Evolutionary conservation across 2,329 filamentous ascomycete genomes (phyloP), one percentile per base, ranked within the genome.

Genomic region (Colletotrichum sp.): DNA sequence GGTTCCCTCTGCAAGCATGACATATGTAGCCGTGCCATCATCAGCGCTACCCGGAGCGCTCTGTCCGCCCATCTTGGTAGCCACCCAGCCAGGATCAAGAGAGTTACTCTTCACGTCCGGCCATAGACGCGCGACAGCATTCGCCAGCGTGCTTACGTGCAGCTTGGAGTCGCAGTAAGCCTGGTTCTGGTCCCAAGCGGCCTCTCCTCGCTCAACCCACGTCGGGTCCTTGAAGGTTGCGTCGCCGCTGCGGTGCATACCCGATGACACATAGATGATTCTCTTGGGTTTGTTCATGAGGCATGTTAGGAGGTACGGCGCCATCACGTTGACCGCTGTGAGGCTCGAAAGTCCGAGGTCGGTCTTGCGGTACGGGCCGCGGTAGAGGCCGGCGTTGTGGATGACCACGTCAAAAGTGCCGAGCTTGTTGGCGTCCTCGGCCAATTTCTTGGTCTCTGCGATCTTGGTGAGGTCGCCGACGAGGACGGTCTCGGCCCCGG

Each of bases 381-480:
- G 82, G 71, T 87, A 88, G 28, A 90, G 78, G 4, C 90, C 90
- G 0, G 91, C 91, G 76, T 92, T 92, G 84, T 92, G 90, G 21
- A 92, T 85, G 16, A 92, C 84, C 28, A 86, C 85, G 79, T 92
- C 91, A 79, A 90, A 92, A 0, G 85, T 83, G 0, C 88, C 89
- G 2, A 85, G 81, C 49, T 83, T 82, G 80, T 90, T 90, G 68
- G 89, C 87, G 68, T 90, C 84, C 13, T 83, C 80, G 2, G 91
- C 90, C 4, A 93, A 84, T 4, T 81, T 81, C 76, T 90, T 90
- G 6, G 85, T 90, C 66, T 89, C 88, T 8, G 86, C 79, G 57
- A 91, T 83, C 64, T 85, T 89, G 28, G 87, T 85, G 2, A 92
- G 83, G 80, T 93, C 91, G 32, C 85, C 90, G 12, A 90, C 82